These are phyloP conservation scores for Curvularia verruculosa DNA, from an alignment of 2,329 filamentous ascomycete species.

Conservation along the genomic window DNA sequence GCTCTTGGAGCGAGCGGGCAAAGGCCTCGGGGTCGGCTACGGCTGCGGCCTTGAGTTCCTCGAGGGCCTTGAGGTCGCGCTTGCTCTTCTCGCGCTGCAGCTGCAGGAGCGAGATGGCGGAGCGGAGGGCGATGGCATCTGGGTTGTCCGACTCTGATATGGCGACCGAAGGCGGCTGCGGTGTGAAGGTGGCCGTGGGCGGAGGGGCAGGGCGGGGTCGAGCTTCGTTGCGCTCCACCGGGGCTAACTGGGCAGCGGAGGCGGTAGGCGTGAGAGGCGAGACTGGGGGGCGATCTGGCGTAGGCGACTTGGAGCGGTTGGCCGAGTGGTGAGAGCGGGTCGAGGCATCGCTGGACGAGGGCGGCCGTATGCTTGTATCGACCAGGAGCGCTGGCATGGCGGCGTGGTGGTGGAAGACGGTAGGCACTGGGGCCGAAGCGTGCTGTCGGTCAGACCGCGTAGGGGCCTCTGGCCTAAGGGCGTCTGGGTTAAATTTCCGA, in stretches of 20 bases:
- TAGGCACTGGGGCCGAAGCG: conserved; percentile 26
- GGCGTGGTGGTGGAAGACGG: conserved; percentile 31
- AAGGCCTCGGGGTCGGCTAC: conserved; percentile 75
- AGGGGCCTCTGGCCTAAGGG: conserved; percentile 9
- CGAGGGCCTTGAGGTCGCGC: conserved; percentile 74
- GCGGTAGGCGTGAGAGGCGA: conserved; percentile 51
- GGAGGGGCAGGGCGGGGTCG: conserved; percentile 37
- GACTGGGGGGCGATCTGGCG: conserved; percentile 47
- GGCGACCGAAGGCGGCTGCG: conserved; percentile 52
- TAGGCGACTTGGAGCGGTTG: conserved; percentile 38
- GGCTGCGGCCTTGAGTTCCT: conserved; percentile 72
- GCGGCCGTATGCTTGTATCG: conserved; percentile 34
- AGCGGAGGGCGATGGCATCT: conserved; percentile 84
- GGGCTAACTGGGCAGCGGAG: conserved; percentile 44
- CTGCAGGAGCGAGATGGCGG: conserved; percentile 84
- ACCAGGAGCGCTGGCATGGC: conserved; percentile 49
- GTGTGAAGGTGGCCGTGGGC: conserved; percentile 47
- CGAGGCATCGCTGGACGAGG: conserved; percentile 36
- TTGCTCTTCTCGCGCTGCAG: conserved; percentile 80
- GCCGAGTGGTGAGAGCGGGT: conserved; percentile 26
- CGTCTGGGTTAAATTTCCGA: conserved; percentile 16
- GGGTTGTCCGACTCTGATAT: conserved; percentile 67
- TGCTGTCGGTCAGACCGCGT: conserved; percentile 16
- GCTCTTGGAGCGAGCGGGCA: conserved; percentile 68
- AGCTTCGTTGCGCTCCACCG: conserved; percentile 33